phyloP scores from a whole-genome alignment of 257 asterid species.

The Solanum medicagineum region DNA sequence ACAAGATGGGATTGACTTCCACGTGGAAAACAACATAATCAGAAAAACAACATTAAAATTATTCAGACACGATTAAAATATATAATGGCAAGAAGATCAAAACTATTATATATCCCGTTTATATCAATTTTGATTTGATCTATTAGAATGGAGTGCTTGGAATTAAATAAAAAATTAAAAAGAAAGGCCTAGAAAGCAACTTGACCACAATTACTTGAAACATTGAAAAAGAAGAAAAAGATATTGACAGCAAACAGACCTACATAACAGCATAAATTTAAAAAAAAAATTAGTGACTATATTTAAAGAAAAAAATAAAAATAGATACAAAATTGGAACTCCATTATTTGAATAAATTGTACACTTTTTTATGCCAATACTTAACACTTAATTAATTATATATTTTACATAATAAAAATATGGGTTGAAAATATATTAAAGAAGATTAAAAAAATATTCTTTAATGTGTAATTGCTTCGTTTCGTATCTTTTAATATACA shows the following conservation, averaged over 20 bases:
- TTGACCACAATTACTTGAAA: not conserved
- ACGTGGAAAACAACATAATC: too few relatives aligned
- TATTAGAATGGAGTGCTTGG: not conserved
- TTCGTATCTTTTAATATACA: not conserved
- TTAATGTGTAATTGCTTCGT: not conserved
- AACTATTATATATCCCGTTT: not conserved
- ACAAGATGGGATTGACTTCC: too few relatives aligned
- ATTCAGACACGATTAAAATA: too few relatives aligned
- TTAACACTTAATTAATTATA: not conserved
- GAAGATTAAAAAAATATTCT: not conserved
- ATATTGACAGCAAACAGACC: not conserved
- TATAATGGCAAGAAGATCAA: not conserved
- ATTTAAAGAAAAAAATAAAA: not conserved
- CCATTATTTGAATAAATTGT: not conserved
- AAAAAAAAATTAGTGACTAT: not conserved
- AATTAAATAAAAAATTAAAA: not conserved
- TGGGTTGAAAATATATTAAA: not conserved
- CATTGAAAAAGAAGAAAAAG: too few relatives aligned
- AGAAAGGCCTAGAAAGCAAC: not conserved
- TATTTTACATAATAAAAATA: not conserved
- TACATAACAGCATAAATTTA: not conserved
- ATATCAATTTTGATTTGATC: not conserved
- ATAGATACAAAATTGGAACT: not conserved
- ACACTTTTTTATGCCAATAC: not conserved
- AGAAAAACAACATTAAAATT: too few relatives aligned